Percentiles rank a stretch among this genome's conserved stretches.
These are phyloP conservation scores for Phyllosticta capitalensis DNA, from an alignment of 2,329 filamentous ascomycete species.

Conservation along the genomic window DNA sequence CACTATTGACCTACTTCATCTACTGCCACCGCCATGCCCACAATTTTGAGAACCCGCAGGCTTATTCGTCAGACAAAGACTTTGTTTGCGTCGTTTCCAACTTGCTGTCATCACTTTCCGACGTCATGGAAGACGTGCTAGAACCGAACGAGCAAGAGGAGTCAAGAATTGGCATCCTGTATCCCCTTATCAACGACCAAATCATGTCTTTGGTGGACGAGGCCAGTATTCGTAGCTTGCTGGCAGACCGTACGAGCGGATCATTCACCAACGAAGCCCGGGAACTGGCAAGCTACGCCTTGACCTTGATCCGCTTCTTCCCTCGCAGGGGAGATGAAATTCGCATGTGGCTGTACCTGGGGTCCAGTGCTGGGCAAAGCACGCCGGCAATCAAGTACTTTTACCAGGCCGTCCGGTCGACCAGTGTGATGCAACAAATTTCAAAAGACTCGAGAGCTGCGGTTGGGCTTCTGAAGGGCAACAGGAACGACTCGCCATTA, in stretches of 20 bases:
- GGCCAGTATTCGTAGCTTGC: constrained; percentile 57
- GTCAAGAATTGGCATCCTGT: neutral
- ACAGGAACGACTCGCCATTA: constrained; percentile 25
- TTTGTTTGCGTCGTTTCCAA: constrained; percentile 48
- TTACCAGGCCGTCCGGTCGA: constrained; percentile 59
- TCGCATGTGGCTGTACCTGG: constrained; percentile 85
- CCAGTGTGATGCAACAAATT: constrained; percentile 49
- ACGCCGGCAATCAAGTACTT: constrained; percentile 70
- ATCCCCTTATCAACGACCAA: constrained; percentile 50
- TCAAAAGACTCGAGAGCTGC: constrained; percentile 48
- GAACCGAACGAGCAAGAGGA: neutral
- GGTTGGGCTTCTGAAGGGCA: constrained; percentile 43
- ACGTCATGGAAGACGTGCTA: constrained; percentile 36
- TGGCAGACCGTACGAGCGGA: constrained; percentile 38
- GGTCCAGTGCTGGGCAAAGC: constrained; percentile 45
- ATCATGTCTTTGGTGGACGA: constrained; percentile 65
- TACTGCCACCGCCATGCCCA: constrained; percentile 46
- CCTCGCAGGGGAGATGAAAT: constrained; percentile 76
- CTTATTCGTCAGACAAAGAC: constrained; percentile 39
- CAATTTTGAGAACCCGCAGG: constrained; percentile 27
- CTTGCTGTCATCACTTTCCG: constrained; percentile 47
- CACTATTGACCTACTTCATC: constrained; percentile 51
- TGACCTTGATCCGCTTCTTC: constrained; percentile 79
- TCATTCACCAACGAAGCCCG: constrained; percentile 46
- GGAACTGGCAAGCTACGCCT: constrained; percentile 72